Conservation (phyloP, 352 stramenopile species). For the Phytopythium cucurbitacearum region DNA sequence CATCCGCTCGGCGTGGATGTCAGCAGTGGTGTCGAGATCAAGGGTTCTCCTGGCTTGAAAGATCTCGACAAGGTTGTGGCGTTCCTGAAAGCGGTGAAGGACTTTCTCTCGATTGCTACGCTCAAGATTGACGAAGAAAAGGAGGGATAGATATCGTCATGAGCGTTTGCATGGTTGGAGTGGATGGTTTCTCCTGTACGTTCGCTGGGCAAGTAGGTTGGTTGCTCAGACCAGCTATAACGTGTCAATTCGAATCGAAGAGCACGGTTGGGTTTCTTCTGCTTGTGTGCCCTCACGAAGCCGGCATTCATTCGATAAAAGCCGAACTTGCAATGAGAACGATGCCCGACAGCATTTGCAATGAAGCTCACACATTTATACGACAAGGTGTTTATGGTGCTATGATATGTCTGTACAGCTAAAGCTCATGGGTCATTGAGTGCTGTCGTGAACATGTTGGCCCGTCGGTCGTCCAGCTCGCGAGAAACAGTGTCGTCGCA, state of each 20-base stretch:
- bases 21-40: slow-evolving; percentile 93
- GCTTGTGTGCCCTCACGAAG: too few species aligned
- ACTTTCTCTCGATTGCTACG: slow-evolving; percentile 46
- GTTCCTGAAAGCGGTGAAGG: slow-evolving; percentile 65
- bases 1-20: slow-evolving; percentile 94
- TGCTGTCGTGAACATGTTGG: neutral
- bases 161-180: neutral
- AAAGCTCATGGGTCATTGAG: too few species aligned
- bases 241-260: too few species aligned
- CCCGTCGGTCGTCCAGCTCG: slow-evolving; percentile 9
- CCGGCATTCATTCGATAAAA: too few species aligned
- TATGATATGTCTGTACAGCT: too few species aligned
- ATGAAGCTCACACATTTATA: too few species aligned
- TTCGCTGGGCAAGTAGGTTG: too few species aligned
- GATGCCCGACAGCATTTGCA: too few species aligned
- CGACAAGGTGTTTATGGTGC: too few species aligned
- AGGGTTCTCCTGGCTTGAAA: slow-evolving; percentile 60
- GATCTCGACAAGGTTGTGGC: slow-evolving; percentile 47
- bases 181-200: neutral
- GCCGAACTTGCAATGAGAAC: too few species aligned
- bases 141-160: slow-evolving; percentile 17
- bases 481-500: slow-evolving; percentile 46
- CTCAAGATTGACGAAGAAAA: slow-evolving; percentile 69
- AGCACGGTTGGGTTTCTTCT: too few species aligned
- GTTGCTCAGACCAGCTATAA: too few species aligned